Base-by-base conservation (phyloP, 768 basidiomycete species). In the Phaeotremella skinneri region DNA sequence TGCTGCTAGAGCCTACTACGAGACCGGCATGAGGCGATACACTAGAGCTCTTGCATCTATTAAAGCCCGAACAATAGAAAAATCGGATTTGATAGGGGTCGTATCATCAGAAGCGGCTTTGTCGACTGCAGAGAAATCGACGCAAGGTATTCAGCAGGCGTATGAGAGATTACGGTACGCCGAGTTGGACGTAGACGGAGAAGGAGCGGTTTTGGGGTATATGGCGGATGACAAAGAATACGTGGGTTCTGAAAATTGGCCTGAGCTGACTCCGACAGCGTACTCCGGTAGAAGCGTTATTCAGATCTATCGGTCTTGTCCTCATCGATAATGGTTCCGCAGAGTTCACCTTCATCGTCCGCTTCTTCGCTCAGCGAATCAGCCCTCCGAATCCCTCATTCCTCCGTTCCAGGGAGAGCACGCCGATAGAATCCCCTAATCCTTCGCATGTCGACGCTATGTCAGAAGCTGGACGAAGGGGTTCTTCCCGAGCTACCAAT, bases 311-410 rank as follows among this genome's bases (percentile, higher is more conserved):
- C 25, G 79, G 91, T 49, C 80, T 98, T 52, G 93, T 96, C 52
- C 84, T 98, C 60, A 86, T 94, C 83, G 92, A 97, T 79, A 98
- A 99, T 71, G 87, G 90, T 2, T 89, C 89, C 0, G 85, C 91
- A 27, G 94, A 98, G 78, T 94, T 92, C 77, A 81, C 85, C 1
- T 98, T 98, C 69, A 78, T 96, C 51, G 84, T 85, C 9, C 79
- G 85, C 0, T 98, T 99, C 80, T 98, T 98, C 79, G 80, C 83
- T 4, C 61, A 55, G 23, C n/a, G 56, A 2, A 17, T 13, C 37
- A 20, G 56, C 9, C n/a, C 34, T 17, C 31, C 62, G 4, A 29
- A 34, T 14, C 26, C 56, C 11, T 41, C 55, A 0, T 59, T 52
- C 11, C 23, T 29, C 7, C 49, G 21, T 13, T 53, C 45, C 30